Conservation (phyloP, 108 stramenopile species). For the Cyclotella cryptica region DNA sequence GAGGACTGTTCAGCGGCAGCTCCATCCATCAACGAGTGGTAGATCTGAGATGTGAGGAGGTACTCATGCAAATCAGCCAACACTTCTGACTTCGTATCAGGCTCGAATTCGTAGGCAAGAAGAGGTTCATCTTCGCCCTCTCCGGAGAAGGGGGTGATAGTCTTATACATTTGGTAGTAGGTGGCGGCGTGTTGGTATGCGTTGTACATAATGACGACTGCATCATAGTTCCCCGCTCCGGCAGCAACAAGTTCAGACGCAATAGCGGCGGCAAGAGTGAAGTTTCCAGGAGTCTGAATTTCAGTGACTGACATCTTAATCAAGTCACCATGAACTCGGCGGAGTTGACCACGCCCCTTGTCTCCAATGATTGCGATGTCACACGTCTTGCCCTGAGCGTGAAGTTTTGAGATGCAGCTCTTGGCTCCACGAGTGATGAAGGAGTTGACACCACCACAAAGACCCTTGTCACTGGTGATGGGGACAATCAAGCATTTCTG, state of each 20-base stretch:
- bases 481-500: conserved; percentile 92
- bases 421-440: conserved; percentile 90
- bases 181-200: conserved; percentile 83
- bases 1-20: conserved; percentile 98
- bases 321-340: conserved; percentile 69
- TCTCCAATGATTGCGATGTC: conserved; percentile 96
- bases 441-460: conserved; percentile 99
- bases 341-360: conserved; percentile 96
- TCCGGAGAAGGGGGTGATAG: conserved; percentile 73
- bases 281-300: conserved; percentile 81
- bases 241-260: conserved; percentile 82
- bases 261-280: conserved; percentile 79
- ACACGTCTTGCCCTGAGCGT: conserved; percentile 81
- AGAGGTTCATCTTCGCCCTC: conserved; percentile 74
- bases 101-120: conserved; percentile 96
- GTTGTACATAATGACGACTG: conserved; percentile 86
- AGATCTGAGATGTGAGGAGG: conserved; percentile 93
- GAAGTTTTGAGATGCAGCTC: conserved; percentile 62
- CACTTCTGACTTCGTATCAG: conserved; percentile 92
- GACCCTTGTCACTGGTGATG: conserved; percentile 96
- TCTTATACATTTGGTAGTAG: conserved; percentile 90
- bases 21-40: conserved; percentile 96
- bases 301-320: conserved; percentile 81
- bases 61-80: conserved; percentile 95
- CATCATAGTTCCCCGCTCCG: conserved; percentile 86